These are phyloP conservation scores for Stereocaulon alpinum DNA, from an alignment of 495 filamentous ascomycete species.

Conservation along the genomic window DNA sequence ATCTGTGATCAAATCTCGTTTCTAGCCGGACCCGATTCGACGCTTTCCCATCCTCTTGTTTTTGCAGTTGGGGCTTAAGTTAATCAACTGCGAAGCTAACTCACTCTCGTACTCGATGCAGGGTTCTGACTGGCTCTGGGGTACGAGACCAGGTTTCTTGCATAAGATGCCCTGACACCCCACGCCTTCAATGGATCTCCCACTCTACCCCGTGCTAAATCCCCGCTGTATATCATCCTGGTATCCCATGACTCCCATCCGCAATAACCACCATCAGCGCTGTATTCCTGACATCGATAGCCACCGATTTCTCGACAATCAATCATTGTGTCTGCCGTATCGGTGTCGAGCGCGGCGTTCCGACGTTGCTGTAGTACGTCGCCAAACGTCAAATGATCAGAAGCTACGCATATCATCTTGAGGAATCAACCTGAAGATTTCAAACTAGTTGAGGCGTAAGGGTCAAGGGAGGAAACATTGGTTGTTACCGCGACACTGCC, in stretches of 20 bases:
- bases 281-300: neutral
- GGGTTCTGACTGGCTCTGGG: neutral
- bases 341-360: neutral
- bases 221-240: neutral
- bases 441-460: neutral
- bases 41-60: neutral
- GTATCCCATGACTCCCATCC: neutral
- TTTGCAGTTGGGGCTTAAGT: neutral
- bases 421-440: neutral
- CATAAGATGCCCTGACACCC: conserved; percentile 11
- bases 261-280: neutral
- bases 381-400: neutral
- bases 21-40: neutral
- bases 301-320: neutral
- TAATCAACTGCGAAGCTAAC: no score
- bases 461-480: neutral
- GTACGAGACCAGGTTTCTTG: neutral
- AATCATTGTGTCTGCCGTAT: neutral
- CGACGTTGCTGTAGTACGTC: neutral
- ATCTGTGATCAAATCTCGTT: conserved; percentile 2
- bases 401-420: neutral
- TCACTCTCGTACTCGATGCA: neutral
- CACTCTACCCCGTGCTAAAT: conserved; percentile 1
- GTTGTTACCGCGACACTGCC: neutral
- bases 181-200: neutral